Conservation (phyloP, 345 rosid species). For the Eucalyptus microcorys region DNA sequence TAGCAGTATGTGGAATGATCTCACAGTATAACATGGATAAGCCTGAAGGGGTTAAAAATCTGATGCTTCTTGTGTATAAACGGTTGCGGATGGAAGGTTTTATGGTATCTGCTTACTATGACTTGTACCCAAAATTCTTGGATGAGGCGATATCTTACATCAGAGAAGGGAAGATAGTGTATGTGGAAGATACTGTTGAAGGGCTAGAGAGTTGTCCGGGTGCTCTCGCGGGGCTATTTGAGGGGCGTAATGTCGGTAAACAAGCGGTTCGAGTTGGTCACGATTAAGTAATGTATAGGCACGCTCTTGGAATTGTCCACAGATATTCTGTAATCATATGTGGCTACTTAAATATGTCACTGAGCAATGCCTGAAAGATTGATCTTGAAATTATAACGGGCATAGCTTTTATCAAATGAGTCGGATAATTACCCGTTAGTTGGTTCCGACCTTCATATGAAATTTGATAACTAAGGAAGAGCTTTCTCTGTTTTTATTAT, state of each 20-base stretch:
- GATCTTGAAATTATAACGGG: neutral
- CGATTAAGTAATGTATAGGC: neutral
- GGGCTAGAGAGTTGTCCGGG: conserved; percentile 5
- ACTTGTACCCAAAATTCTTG: conserved; percentile 3
- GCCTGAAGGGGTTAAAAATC: conserved; percentile 1
- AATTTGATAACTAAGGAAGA: neutral
- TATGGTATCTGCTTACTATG: neutral
- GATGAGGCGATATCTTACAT: conserved; percentile 1
- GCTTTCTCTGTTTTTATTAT: neutral
- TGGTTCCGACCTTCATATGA: neutral
- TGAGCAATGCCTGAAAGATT: neutral
- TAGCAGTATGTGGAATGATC: conserved; percentile 13
- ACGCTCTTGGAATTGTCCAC: neutral
- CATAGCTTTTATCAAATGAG: neutral
- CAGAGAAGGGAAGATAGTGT: conserved; percentile 4
- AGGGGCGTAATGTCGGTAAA: conserved; percentile 10
- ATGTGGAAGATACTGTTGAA: conserved; percentile 5
- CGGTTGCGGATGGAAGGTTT: conserved; percentile 19
- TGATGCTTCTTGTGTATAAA: neutral
- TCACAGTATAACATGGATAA: conserved; percentile 7
- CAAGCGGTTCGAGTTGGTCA: conserved; percentile 7
- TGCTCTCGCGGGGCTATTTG: conserved; percentile 3
- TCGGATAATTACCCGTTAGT: neutral
- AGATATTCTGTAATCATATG: neutral
- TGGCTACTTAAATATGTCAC: neutral